A percentile compares a stretch with the other conserved stretches of the same genome.
These are phyloP conservation scores for Ogataea minuta DNA, from an alignment of 805 yeast genomes.

Conservation along the genomic window DNA sequence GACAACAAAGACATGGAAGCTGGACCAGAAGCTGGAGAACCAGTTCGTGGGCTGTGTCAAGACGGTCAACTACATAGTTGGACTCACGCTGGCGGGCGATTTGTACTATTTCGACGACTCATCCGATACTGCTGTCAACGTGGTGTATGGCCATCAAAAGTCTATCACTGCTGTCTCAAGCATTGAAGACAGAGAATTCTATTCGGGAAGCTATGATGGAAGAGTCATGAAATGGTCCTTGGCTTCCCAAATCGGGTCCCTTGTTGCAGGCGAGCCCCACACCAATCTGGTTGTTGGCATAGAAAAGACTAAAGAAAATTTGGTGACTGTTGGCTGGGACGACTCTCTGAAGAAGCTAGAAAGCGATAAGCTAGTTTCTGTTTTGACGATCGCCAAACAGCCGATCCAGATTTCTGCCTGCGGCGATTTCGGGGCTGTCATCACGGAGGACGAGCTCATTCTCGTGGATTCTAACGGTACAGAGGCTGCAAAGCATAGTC, in stretches of 20 bases:
- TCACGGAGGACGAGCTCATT: constrained; percentile 43
- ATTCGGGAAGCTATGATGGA: constrained; percentile 85
- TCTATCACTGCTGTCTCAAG: constrained; percentile 62
- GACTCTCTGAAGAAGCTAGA: constrained; percentile 54
- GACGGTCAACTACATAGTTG: constrained; percentile 55
- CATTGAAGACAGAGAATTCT: constrained; percentile 24
- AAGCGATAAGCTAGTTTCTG: constrained; percentile 26
- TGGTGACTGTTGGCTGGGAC: constrained; percentile 74
- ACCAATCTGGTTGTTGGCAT: constrained; percentile 64
- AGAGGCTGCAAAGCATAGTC: constrained; percentile 26
- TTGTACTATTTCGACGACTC: constrained; percentile 55
- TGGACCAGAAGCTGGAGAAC: constrained; percentile 47
- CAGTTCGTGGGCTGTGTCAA: constrained; percentile 82
- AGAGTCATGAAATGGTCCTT: constrained; percentile 59
- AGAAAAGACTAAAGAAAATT: constrained; percentile 26
- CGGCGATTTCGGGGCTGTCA: constrained; percentile 39
- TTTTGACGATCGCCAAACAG: constrained; percentile 43
- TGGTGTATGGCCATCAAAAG: constrained; percentile 77
- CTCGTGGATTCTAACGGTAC: constrained; percentile 35
- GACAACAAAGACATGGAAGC: constrained; percentile 48
- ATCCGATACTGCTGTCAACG: constrained; percentile 35
- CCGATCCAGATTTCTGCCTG: constrained; percentile 45
- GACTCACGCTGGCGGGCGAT: constrained; percentile 71
- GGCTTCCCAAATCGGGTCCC: constrained; percentile 34
- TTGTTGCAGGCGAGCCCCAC: constrained; percentile 48